phyloP scores from a whole-genome alignment of 768 basidiomycete genomes.

The Lactarius sanguifluus region DNA sequence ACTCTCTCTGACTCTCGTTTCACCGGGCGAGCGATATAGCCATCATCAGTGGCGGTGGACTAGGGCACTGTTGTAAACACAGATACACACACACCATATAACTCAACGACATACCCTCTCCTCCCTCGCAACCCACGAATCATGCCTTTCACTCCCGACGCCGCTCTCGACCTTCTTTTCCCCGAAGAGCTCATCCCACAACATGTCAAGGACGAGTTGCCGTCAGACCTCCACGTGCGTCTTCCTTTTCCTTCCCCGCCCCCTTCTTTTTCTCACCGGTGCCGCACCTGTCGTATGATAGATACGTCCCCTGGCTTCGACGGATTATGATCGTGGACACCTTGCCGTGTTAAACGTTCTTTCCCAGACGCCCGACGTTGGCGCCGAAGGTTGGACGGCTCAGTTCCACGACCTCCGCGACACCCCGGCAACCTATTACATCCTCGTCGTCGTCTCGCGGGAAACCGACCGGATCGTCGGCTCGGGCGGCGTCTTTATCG shows the following conservation, averaged over 20 bases:
- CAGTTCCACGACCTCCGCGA: conserved; percentile 64
- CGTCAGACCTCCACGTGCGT: conserved; percentile 66
- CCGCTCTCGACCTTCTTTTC: conserved; percentile 76
- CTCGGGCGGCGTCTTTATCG: conserved; percentile 81
- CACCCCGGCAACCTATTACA: conserved; percentile 68
- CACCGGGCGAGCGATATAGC: background rate
- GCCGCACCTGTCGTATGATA: conserved; percentile 36
- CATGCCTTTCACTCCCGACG: conserved; percentile 59
- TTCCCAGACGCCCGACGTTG: conserved; percentile 65
- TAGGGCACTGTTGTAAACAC: background rate
- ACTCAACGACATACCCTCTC: background rate
- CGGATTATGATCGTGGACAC: conserved; percentile 82
- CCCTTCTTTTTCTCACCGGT: background rate
- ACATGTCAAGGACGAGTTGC: conserved; percentile 59
- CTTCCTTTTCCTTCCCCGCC: background rate
- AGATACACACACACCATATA: background rate
- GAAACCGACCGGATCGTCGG: conserved; percentile 77
- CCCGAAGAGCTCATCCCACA: conserved; percentile 65
- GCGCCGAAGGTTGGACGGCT: conserved; percentile 63
- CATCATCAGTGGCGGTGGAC: background rate
- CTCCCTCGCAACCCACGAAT: background rate
- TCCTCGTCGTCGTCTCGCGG: conserved; percentile 79
- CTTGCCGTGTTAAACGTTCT: conserved; percentile 78
- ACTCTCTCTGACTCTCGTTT: background rate
- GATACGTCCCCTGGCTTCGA: conserved; percentile 88